Evolutionary conservation across 768 basidiomycete genomes (phyloP).

Genomic region (Obba rivulosa): DNA sequence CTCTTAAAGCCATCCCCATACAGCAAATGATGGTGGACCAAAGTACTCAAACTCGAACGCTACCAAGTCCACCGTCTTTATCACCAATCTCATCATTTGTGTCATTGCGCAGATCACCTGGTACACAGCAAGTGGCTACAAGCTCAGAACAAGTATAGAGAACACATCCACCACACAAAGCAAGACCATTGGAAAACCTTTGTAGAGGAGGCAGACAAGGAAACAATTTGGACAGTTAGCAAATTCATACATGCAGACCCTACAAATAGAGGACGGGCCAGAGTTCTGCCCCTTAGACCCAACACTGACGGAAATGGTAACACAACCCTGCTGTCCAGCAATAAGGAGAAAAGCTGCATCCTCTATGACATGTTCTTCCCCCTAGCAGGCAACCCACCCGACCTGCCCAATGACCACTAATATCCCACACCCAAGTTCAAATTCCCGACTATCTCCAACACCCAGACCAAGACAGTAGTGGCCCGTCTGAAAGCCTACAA

Average conservation of each 20-base stretch:
- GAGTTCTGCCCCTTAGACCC: conserved; percentile 19
- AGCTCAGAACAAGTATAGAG: conserved; percentile 9
- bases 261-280: conserved; percentile 7
- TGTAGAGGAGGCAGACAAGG: conserved; percentile 11
- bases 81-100: background rate
- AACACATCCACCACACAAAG: conserved; percentile 16
- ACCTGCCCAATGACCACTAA: conserved; percentile 1
- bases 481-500: conserved; percentile 29
- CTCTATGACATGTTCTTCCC: conserved; percentile 27
- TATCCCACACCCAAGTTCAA: conserved; percentile 24
- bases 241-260: conserved; percentile 1
- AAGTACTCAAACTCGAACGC: conserved; percentile 20
- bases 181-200: conserved; percentile 19
- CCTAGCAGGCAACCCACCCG: background rate
- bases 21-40: conserved; percentile 30
- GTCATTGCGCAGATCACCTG: conserved; percentile 7
- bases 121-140: conserved; percentile 8
- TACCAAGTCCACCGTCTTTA: conserved; percentile 13
- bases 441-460: conserved; percentile 16
- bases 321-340: background rate
- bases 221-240: conserved; percentile 17
- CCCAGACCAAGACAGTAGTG: conserved; percentile 23
- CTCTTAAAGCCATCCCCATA: conserved; percentile 13
- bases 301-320: background rate
- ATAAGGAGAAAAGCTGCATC: conserved; percentile 11